Evolutionary conservation across 148 eudicot species (phyloP).

Genomic region (Talinum fruticosum): DNA sequence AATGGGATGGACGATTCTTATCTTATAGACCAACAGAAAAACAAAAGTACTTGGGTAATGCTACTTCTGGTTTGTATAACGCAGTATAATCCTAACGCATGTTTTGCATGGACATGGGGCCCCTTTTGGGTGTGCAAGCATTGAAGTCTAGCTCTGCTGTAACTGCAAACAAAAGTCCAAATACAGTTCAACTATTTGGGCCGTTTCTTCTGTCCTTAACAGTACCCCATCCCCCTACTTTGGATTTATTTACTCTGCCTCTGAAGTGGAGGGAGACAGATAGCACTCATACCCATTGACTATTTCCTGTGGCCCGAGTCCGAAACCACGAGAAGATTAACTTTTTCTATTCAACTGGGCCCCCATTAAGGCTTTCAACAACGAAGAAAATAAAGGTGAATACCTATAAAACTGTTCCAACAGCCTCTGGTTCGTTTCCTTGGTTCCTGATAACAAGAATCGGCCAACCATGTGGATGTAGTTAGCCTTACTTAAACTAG

Average conservation of each 20-base stretch:
- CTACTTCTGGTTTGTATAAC: background rate
- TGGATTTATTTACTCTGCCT: background rate
- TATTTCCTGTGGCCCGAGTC: background rate
- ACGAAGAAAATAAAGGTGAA: background rate
- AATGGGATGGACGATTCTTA: no score
- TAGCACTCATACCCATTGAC: background rate
- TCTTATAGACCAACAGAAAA: no score
- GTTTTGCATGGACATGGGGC: background rate
- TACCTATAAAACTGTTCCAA: background rate
- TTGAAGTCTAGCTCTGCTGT: background rate
- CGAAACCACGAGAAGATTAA: background rate
- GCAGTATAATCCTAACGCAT: background rate
- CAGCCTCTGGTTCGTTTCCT: background rate
- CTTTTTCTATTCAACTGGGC: background rate
- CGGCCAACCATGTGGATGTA: background rate
- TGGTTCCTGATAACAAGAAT: background rate
- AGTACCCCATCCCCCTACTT: background rate
- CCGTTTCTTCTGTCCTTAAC: conserved; percentile 11
- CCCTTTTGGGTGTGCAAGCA: background rate
- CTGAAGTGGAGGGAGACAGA: background rate
- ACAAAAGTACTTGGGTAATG: no score
- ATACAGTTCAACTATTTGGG: conserved; percentile 10
- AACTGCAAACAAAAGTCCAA: background rate
- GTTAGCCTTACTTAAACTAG: background rate
- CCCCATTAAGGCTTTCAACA: background rate